Percentiles rank a stretch among this genome's conserved stretches.
These are phyloP conservation scores for Mitragyna speciosa DNA, from an alignment of 257 asterid genomes.

Conservation along the genomic window DNA sequence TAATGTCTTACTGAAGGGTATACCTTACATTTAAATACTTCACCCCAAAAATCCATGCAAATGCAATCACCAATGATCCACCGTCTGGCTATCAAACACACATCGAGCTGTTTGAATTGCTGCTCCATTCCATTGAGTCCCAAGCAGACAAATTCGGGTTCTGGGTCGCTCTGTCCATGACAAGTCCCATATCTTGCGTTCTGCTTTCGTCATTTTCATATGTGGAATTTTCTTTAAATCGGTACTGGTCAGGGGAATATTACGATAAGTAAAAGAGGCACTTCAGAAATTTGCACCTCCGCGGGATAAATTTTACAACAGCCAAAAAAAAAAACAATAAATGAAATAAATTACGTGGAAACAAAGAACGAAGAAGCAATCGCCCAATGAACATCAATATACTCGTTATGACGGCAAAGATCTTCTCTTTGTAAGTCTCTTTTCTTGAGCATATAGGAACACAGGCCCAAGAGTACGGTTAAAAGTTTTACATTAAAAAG, in stretches of 20 bases:
- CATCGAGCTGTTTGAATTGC: too few relatives aligned
- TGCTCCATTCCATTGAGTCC: too few relatives aligned
- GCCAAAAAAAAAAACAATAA: background rate
- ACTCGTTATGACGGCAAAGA: conserved; percentile 26
- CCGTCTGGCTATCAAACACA: too few relatives aligned
- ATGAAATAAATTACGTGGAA: background rate
- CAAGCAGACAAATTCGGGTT: too few relatives aligned
- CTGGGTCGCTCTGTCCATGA: background rate
- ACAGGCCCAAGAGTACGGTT: conserved; percentile 37
- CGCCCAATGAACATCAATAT: conserved; percentile 24
- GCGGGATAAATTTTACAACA: background rate
- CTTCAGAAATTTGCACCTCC: background rate
- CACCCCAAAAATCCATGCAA: conserved; percentile 9
- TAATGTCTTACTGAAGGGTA: conserved; percentile 13
- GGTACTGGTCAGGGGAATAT: background rate
- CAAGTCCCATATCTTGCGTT: too few relatives aligned
- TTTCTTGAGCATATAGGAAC: conserved; percentile 38
- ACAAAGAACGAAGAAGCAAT: conserved; percentile 10
- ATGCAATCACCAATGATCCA: too few relatives aligned
- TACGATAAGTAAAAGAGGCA: background rate
- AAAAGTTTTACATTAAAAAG: conserved; percentile 45
- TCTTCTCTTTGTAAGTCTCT: conserved; percentile 21
- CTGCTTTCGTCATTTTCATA: background rate
- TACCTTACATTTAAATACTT: conserved; percentile 46
- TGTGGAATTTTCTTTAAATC: too few relatives aligned